Base-by-base conservation (phyloP, 106 monocot species). In the Acanthochlamys bracteata region DNA sequence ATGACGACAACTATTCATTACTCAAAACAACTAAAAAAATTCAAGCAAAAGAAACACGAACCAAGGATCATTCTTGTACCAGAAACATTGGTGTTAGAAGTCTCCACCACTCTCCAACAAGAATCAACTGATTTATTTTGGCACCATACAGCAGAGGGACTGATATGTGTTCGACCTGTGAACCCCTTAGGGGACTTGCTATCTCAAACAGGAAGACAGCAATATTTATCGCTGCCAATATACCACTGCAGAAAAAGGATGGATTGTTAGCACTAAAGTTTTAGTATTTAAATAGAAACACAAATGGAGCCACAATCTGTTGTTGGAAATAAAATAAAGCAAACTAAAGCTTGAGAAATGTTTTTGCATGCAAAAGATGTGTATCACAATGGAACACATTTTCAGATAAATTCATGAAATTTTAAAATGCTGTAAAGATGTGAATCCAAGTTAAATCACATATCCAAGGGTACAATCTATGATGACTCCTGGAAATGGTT, bases 51-150 rank as follows among this genome's bases (percentile, higher is more conserved):
- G 54, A 57, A 60, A 61, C 67, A 73, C 47, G 54, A 73, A 75
- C 68, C 67, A 72, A 75, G 64, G 69, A 16, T 73, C 70, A 74
- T 73, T 66, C 26, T 25, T 76, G 53, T 86, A 91, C 90, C 86
- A 91, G 78, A 79, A 86, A 91, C 90, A 91, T 91, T 55, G 90
- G 90, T 17, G 90, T 91, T 9, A 91, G 60, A 40, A 91, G 70
- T 78, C 90, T 78, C 90, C 90, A 91, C 90, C 90, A 91, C 20
- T 91, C 90, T 24, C 90, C 90, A 14, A 74, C 71, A 49, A 91
- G 76, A 60, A 91, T 91, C 45, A 91, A 59, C 19, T 81, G 67
- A 62, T 91, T 91, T 64, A 91, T 72, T 71, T 91, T 91, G 22
- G 78, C 90, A 24, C 90, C 90, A 80, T 83, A 91, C 17, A 86